A percentile compares a stretch with the other conserved stretches of the same genome.
Evolutionary conservation across 2,329 filamentous ascomycete genomes (phyloP).

Genomic region (Cordyceps cateniannulata): DNA sequence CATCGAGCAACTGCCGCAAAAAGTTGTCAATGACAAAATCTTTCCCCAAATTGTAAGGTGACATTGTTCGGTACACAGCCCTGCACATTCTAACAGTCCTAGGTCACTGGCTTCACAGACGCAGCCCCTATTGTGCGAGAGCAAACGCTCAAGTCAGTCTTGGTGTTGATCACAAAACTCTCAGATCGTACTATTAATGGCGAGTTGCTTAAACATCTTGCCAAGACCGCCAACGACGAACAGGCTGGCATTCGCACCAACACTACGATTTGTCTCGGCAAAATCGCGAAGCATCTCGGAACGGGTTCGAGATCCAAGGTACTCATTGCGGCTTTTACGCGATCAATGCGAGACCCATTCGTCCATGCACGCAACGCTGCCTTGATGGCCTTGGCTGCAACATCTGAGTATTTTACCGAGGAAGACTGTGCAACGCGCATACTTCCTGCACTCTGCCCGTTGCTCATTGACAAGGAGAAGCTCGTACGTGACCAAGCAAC

Average conservation of each 20-base stretch:
- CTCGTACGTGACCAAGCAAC: constrained; percentile 84
- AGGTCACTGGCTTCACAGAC: constrained; percentile 94
- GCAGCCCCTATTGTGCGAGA: constrained; percentile 85
- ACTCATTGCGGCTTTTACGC: constrained; percentile 82
- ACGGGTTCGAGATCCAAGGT: constrained; percentile 78
- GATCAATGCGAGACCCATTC: constrained; percentile 87
- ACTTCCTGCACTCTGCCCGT: constrained; percentile 75
- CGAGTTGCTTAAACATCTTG: constrained; percentile 81
- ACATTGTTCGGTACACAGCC: no score
- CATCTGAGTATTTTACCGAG: constrained; percentile 77
- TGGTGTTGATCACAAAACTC: constrained; percentile 80
- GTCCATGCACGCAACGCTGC: constrained; percentile 89
- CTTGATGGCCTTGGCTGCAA: constrained; percentile 78
- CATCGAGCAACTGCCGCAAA: constrained; percentile 85
- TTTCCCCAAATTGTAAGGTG: constrained; percentile 77
- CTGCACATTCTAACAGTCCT: constrained; percentile 20
- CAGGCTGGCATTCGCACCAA: constrained; percentile 96
- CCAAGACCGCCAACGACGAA: constrained; percentile 95
- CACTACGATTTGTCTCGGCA: constrained; percentile 94
- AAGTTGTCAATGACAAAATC: constrained; percentile 90
- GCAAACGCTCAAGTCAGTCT: constrained; percentile 90
- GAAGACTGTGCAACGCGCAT: constrained; percentile 84
- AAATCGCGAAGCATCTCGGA: constrained; percentile 86
- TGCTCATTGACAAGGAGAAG: constrained; percentile 91
- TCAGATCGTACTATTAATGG: constrained; percentile 92